These are phyloP conservation scores for Protomyces inouyei DNA, from an alignment of 1,139 yeast species.

Conservation along the genomic window DNA sequence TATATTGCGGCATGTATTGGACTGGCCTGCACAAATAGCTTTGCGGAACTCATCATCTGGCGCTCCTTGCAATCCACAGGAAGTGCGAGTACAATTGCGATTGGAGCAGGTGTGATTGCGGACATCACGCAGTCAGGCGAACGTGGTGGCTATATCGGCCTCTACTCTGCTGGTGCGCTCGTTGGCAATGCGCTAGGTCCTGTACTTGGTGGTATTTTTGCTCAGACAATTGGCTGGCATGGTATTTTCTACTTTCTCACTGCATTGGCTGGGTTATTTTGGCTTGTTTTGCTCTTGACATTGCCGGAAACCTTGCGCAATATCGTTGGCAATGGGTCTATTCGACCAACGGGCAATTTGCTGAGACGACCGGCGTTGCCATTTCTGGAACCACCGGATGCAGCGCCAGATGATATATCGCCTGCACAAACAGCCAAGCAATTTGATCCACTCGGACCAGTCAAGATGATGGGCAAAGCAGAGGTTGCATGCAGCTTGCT, in stretches of 20 bases:
- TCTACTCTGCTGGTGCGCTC: constrained; percentile 58
- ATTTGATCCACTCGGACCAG: constrained; percentile 28
- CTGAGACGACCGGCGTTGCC: constrained; percentile 2
- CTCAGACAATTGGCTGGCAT: constrained; percentile 62
- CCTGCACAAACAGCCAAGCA: not conserved
- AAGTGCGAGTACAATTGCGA: constrained; percentile 64
- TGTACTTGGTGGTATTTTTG: constrained; percentile 62
- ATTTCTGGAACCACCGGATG: constrained; percentile 6
- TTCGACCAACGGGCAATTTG: not conserved
- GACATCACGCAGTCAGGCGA: constrained; percentile 59
- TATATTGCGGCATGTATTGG: constrained; percentile 59
- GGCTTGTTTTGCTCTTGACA: constrained; percentile 38
- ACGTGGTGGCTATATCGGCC: constrained; percentile 62
- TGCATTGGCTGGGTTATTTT: constrained; percentile 51
- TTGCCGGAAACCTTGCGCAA: constrained; percentile 70
- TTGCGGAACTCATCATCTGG: constrained; percentile 52
- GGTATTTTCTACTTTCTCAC: constrained; percentile 72
- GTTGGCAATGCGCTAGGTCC: constrained; percentile 76
- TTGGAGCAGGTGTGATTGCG: constrained; percentile 61
- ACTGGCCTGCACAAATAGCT: constrained; percentile 52
- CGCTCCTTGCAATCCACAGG: constrained; percentile 67
- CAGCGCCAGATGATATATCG: not conserved
- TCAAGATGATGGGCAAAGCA: constrained; percentile 27
- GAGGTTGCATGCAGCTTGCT: constrained; percentile 44
- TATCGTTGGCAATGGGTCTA: constrained; percentile 62